These are phyloP conservation scores for Leccinellum albellum DNA, from an alignment of 768 basidiomycete species.

Conservation along the genomic window DNA sequence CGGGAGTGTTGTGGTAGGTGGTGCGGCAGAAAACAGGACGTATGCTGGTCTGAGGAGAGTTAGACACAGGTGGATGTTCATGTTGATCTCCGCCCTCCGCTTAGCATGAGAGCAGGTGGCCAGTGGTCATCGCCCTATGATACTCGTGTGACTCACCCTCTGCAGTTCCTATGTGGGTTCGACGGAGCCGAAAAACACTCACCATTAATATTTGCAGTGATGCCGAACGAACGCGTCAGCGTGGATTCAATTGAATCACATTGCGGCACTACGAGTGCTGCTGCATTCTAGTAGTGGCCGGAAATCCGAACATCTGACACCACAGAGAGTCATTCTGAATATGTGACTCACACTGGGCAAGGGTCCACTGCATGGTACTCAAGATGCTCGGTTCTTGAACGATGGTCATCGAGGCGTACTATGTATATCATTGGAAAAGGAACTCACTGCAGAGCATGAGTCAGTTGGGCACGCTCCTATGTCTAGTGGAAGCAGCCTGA, in stretches of 20 bases:
- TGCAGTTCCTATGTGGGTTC: constrained; percentile 26
- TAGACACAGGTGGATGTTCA: constrained; percentile 47
- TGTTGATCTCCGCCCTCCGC: neutral
- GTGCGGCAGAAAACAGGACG: constrained; percentile 62
- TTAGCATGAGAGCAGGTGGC: neutral
- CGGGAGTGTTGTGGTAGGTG: constrained; percentile 32
- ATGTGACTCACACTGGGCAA: constrained; percentile 39
- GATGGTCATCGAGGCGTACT: constrained; percentile 37
- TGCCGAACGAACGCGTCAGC: neutral
- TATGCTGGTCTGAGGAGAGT: constrained; percentile 55
- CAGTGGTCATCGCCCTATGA: neutral
- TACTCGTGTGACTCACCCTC: constrained; percentile 14
- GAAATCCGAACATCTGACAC: constrained; percentile 36
- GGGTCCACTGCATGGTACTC: constrained; percentile 39
- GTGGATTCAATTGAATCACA: neutral
- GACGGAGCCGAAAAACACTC: constrained; percentile 55
- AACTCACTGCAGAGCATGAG: neutral
- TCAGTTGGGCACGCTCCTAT: neutral
- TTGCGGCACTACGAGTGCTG: constrained; percentile 40
- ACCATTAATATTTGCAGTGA: constrained; percentile 33
- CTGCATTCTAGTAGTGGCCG: constrained; percentile 53
- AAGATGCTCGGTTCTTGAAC: constrained; percentile 30
- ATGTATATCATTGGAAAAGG: constrained; percentile 15
- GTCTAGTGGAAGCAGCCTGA: neutral
- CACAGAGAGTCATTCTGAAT: constrained; percentile 44